phyloP scores from a whole-genome alignment of 805 yeast species.

The Ogataea neopini region DNA sequence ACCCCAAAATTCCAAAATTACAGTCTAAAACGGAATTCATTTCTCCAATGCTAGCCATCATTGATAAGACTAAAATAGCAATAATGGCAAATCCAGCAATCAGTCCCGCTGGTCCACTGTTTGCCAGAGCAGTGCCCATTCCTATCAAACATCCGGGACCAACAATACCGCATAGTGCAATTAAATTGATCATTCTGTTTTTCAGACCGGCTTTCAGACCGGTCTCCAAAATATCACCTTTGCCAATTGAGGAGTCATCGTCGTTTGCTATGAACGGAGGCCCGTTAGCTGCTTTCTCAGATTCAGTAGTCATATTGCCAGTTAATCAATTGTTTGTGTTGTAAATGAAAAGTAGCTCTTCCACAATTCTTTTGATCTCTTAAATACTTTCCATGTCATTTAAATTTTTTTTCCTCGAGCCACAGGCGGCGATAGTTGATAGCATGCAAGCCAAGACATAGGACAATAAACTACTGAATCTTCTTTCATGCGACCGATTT shows the following conservation, averaged over 20 bases:
- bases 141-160: slow-evolving; percentile 58
- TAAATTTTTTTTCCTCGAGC: neutral
- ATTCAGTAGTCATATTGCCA: neutral
- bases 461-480: neutral
- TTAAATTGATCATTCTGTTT: slow-evolving; percentile 50
- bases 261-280: too few species aligned
- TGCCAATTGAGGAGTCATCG: neutral
- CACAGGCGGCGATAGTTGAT: neutral
- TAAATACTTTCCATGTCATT: too few species aligned
- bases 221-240: neutral
- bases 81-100: slow-evolving; percentile 50
- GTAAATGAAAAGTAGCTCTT: too few species aligned
- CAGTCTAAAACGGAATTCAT: slow-evolving; percentile 54
- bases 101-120: slow-evolving; percentile 55
- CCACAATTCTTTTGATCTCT: too few species aligned
- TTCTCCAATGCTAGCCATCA: slow-evolving; percentile 54
- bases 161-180: slow-evolving; percentile 57
- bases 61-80: slow-evolving; percentile 52
- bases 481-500: neutral
- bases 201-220: slow-evolving; percentile 41
- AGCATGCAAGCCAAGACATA: neutral
- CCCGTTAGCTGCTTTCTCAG: neutral
- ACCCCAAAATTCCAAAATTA: slow-evolving; percentile 54
- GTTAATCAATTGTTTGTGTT: too few species aligned
- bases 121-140: slow-evolving; percentile 48